Evolutionary conservation across 257 asterid genomes (phyloP).

Genomic region (Datura wrightii): DNA sequence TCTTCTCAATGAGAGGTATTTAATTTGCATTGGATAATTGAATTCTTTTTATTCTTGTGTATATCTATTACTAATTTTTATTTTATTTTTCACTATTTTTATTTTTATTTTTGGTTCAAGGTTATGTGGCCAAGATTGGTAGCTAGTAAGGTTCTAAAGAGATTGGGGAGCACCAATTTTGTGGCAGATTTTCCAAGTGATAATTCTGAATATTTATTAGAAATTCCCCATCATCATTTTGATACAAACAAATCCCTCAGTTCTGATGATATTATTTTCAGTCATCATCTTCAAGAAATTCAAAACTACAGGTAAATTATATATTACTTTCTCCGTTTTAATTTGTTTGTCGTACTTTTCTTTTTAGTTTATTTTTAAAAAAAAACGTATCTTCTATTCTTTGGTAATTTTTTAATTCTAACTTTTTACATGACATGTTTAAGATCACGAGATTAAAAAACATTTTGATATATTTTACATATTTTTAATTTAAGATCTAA

Average conservation of each 20-base stretch:
- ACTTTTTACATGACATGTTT: no score
- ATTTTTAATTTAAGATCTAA: no score
- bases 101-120: constrained; percentile 20
- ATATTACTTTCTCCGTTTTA: background rate
- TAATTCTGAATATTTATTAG: constrained; percentile 36
- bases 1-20: no score
- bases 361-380: no score
- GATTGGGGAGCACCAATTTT: constrained; percentile 57
- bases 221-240: constrained; percentile 42
- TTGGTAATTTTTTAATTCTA: no score
- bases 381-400: no score
- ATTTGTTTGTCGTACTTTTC: no score
- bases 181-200: constrained; percentile 57
- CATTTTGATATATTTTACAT: no score
- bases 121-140: constrained; percentile 73
- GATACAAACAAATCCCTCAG: constrained; percentile 36
- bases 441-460: no score
- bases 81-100: background rate
- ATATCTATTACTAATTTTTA: background rate
- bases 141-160: constrained; percentile 58
- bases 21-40: background rate
- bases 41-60: background rate
- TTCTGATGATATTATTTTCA: constrained; percentile 29
- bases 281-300: constrained; percentile 22
- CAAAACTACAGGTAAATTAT: constrained; percentile 49